Base-by-base conservation (phyloP, 306 rosid species). In the Acacia melanoxylon region DNA sequence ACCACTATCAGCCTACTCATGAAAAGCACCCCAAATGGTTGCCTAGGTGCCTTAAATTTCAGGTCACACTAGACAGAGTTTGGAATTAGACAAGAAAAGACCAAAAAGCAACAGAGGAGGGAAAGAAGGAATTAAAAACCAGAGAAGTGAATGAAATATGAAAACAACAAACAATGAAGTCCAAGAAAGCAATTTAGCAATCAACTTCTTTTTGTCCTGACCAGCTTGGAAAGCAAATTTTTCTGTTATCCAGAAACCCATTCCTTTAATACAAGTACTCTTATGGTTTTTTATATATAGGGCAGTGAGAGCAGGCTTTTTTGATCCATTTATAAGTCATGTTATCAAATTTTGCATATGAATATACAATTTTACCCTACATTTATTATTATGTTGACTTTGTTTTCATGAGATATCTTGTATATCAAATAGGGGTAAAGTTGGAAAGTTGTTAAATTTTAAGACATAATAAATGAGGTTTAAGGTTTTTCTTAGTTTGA, bases 1-100 rank as follows among this genome's bases (percentile, higher is more conserved):
- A 78, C 74, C 84, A 74, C 49, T 72, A 76, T 40, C 79, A 80
- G 37, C 72, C 52, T 54, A 35, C 77, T 31, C 29, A 15, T 68
- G 59, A 29, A 29, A 29, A 29, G 31, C 31, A 29, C 31, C 31
- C 2, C 72, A 68, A 59, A 37, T 74, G 62, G 74, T 19, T 69
- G 45, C 74, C 46, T 68, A 83, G n/a, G 77, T 10, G 37, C 52
- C 73, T 35, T 49, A 79, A 46, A 31, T 68, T 31, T 37, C 63
- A 29, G 44, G 58, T 35, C 10, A 70, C 33, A 63, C 14, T 41
- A 71, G 74, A 6, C 31, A n/a, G 22, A 22, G 31, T 62, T 68
- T 42, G 56, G 48, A 69, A 74, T 54, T 48, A 29, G 31, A 29
- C 29, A 76, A 52, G 48, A 65, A n/a, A 54, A 54, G 76, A 44